Evolutionary conservation across 495 filamentous ascomycete genomes (phyloP), one percentile per base, ranked within the genome.

Genomic region (Penicillium manginii): DNA sequence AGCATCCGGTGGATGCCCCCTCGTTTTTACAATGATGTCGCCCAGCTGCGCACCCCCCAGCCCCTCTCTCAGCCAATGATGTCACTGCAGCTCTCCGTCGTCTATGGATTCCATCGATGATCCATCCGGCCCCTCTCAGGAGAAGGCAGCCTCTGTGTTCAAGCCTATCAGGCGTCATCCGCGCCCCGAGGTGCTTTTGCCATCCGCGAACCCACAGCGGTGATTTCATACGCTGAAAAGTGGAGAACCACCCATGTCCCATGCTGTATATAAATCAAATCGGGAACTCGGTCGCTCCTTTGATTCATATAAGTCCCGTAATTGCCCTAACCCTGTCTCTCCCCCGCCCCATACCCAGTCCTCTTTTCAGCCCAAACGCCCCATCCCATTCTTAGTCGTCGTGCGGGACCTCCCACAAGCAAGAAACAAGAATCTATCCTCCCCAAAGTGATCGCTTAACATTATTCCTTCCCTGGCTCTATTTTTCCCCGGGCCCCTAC

Each of bases 41-140:
- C 47, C 54, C 21, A 43, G 53, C n/a, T 40, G 40, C 40, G 15
- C 52, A 19, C 26, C 45, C 42, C 33, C 29, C 15, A 29, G 40
- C 57, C 48, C 48, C 51, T 49, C 43, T 39, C 56, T 65, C 47
- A 60, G 56, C 67, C 61, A 68, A 66, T 71, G 66, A 71, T 71
- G 68, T 68, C 68, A 71, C 58, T 50, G 19, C 46, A 35, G 54
- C 48, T 58, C 54, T 43, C 40, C 10, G 40, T 46, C 52, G 32
- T 51, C 42, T 40, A 60, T 54, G 54, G 52, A 57, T 47, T 47
- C 21, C 22, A 26, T 47, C 45, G 21, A 47, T 22, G 19, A 47
- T 29, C 45, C 45, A 47, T 47, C 8, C 26, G 15, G 50, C 33
- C 51, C 23, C 35, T 21, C 39, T 52, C 32, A 55, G 59, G 4